These are phyloP conservation scores for Tricharina praecox DNA, from an alignment of 495 filamentous ascomycete genomes.

Conservation along the genomic window DNA sequence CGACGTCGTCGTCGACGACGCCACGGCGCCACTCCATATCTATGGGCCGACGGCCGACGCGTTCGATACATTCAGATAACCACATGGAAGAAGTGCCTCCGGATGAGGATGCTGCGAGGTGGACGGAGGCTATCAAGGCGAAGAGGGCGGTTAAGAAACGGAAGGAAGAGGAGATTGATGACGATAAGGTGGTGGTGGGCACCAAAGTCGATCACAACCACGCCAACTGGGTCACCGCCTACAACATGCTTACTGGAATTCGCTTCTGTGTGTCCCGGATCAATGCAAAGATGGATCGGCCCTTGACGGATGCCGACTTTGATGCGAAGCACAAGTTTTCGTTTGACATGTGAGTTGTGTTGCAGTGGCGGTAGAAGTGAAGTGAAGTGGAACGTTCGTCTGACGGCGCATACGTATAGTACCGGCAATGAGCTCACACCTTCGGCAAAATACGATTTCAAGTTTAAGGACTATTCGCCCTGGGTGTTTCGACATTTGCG, in stretches of 20 bases:
- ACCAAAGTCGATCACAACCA: conserved; percentile 97
- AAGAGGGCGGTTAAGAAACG: conserved; percentile 70
- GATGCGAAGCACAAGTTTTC: conserved; percentile 88
- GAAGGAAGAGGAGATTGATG: conserved; percentile 77
- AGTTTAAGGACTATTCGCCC: conserved; percentile 98
- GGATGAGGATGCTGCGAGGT: conserved; percentile 79
- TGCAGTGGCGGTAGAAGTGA: too few relatives aligned
- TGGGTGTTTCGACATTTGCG: conserved; percentile 96
- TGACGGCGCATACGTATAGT: conserved; percentile 29
- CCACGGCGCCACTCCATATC: conserved; percentile 64
- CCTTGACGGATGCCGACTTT: conserved; percentile 80
- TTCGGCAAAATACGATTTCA: conserved; percentile 99
- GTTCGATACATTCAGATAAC: conserved; percentile 68
- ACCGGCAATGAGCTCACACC: conserved; percentile 95
- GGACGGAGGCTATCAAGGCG: conserved; percentile 82
- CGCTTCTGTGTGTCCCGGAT: conserved; percentile 90
- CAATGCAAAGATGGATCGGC: conserved; percentile 88
- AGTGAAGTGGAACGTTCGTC: conserved; percentile 1
- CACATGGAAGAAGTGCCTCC: conserved; percentile 65
- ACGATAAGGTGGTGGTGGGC: conserved; percentile 75
- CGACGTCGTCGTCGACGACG: conserved; percentile 47
- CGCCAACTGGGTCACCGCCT: conserved; percentile 93
- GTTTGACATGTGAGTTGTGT: conserved; percentile 65
- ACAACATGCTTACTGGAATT: conserved; percentile 99
- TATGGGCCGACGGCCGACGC: conserved; percentile 61